Evolutionary conservation across 2,329 filamentous ascomycete species (phyloP), one percentile per base, ranked within the genome.

Genomic region (Thelonectria discophora): DNA sequence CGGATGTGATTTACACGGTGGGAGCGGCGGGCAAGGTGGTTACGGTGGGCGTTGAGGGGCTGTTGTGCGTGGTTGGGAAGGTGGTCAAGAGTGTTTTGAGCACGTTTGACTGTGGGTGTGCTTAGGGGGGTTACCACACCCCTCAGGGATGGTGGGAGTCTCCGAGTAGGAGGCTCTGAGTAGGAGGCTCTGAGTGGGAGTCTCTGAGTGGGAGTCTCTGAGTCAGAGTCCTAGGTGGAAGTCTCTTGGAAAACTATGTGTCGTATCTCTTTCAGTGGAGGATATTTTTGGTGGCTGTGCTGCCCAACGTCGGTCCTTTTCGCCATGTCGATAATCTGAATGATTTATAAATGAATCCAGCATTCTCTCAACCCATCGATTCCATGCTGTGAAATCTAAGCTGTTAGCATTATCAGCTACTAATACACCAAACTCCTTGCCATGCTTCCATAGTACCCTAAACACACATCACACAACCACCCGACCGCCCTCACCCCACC

Each of bases 101-200:
- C 58, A 68, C 65, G 40, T 78, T 76, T 65, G 60, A 74, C 69
- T 77, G 74, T 69, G 67, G 72, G 69, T 78, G 76, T 70, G 32
- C 47, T 13, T 74, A 72, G 69, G 52, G 48, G 21, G 9, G 12
- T 21, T 24, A 30, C 21, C 18, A 32, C 27, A 2, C 11, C 15
- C 15, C 40, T 37, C 13, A 20, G 34, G 9, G 39, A n/a, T 21
- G 32, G 24, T 42, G 13, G 7, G 13, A n/a, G 21, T 20, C 32
- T 20, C 17, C 3, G 3, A 6, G 21, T 24, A 6, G 21, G 21
- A 24, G 21, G 3, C 21, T 6, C 3, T 24, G 21, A 24, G 6
- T 24, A 6, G 21, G 21, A 24, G 21, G 3, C 21, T 6, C 6
- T 24, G 21, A n/a, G 21, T 24, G 21, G 21, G 6, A 24, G 21